Conservation (phyloP, 169 alveolate species). For the Perkinsus marinus region DNA sequence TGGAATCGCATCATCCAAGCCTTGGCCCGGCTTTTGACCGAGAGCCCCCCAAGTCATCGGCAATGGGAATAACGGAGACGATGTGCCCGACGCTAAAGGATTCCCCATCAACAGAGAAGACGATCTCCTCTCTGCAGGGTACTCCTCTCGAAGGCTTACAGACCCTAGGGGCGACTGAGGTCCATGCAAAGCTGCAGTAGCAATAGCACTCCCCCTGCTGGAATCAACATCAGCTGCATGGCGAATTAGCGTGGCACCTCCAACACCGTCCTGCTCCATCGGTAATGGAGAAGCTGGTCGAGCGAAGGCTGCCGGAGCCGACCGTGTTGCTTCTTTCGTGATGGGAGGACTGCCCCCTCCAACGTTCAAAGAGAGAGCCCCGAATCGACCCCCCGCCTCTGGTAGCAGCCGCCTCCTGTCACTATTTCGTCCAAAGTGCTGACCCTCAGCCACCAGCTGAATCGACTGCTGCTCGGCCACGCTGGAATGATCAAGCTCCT, state of each 20-base stretch:
- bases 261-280: no score
- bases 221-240: neutral
- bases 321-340: neutral
- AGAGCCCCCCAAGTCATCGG: no score
- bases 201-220: neutral
- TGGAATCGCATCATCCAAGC: no score
- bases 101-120: no score
- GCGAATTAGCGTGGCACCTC: neutral
- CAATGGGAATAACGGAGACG: no score
- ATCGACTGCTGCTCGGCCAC: neutral
- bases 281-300: no score
- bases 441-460: neutral
- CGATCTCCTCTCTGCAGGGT: no score
- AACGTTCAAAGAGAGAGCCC: neutral
- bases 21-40: no score
- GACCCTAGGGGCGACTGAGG: no score
- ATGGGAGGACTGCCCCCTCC: neutral
- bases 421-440: neutral
- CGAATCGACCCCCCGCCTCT: neutral
- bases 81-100: no score
- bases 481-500: neutral
- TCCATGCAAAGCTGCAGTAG: neutral
- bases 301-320: neutral
- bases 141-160: no score
- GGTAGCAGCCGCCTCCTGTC: neutral